These are phyloP conservation scores for Mortierella alpina DNA, from an alignment of 192 early-diverging fungal genomes.

Conservation along the genomic window DNA sequence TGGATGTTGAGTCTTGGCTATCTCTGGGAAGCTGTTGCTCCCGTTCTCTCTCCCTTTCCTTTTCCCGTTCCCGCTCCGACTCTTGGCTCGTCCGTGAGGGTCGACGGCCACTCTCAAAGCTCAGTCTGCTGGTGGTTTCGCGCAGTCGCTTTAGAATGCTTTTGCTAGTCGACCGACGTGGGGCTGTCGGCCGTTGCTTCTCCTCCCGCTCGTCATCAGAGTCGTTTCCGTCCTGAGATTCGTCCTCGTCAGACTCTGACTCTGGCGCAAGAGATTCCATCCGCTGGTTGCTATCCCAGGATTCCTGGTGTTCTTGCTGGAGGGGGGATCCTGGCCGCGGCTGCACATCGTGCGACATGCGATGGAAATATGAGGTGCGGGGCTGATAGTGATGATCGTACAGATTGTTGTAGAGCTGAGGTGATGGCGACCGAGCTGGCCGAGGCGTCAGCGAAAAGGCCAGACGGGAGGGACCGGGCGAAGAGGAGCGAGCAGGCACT, in stretches of 20 bases:
- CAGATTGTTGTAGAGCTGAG: constrained; percentile 22
- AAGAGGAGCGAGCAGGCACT: constrained; percentile 23
- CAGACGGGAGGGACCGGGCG: constrained; percentile 25
- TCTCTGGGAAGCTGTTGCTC: constrained; percentile 4
- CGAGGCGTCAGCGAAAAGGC: constrained; percentile 33
- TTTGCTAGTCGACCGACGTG: constrained; percentile 24
- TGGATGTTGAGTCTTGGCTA: constrained; percentile 28
- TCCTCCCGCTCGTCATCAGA: constrained; percentile 23
- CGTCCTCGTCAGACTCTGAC: constrained; percentile 8
- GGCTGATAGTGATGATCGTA: constrained; percentile 18
- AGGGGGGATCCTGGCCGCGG: constrained; percentile 37
- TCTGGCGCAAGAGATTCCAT: constrained; percentile 14
- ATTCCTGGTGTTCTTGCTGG: constrained; percentile 43
- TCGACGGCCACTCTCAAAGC: constrained; percentile 31
- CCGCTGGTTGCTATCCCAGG: constrained; percentile 25
- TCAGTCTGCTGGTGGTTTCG: constrained; percentile 33
- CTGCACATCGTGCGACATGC: constrained; percentile 27
- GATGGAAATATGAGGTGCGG: constrained; percentile 29
- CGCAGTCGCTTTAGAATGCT: constrained; percentile 29
- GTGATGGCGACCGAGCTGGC: constrained; percentile 46
- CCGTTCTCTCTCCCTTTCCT: not conserved
- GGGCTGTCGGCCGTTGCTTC: constrained; percentile 8
- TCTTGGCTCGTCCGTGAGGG: constrained; percentile 15
- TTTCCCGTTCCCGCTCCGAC: not conserved
- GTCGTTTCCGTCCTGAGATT: constrained; percentile 10